Base-by-base conservation (phyloP, 371 early-diverging fungal genomes). In the Homolaphlyctis polyrhiza region DNA sequence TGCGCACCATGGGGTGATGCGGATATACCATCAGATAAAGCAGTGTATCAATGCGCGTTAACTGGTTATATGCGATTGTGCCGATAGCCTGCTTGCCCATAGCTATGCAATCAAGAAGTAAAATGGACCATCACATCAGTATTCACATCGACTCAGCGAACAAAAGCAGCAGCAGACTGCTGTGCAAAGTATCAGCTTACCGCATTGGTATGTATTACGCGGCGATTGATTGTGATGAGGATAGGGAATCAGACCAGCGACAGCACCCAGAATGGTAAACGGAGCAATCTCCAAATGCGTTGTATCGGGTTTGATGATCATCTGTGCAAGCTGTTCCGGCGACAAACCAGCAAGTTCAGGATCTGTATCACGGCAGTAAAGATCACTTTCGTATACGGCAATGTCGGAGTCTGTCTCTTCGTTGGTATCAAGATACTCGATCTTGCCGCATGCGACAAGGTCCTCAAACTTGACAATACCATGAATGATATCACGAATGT, bases 81-180 rank as follows among this genome's bases (percentile, higher is more conserved):
- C 99, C 99, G 62, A 99, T 98, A 54, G 99, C 99, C 81, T 99
- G 99, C 81, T 99, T 99, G 73, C 99, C 99, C 99, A 99, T 99
- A 74, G 99, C 99, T n/a, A n/a, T n/a, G n/a, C n/a, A n/a, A n/a
- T n/a, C n/a, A n/a, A n/a, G n/a, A n/a, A n/a, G 74, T 97, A 99
- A 83, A 97, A 97, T n/a, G n/a, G n/a, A n/a, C n/a, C n/a, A n/a
- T n/a, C n/a, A n/a, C n/a, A n/a, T n/a, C n/a, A n/a, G n/a, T n/a
- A n/a, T n/a, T n/a, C n/a, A n/a, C n/a, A n/a, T n/a, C n/a, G n/a
- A n/a, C n/a, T n/a, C n/a, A n/a, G n/a, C n/a, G n/a, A n/a, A n/a
- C n/a, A n/a, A n/a, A n/a, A n/a, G n/a, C n/a, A 21, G 35, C 35
- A 18, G 54, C 2, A 5, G 35, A 14, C 35, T 14, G 58, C 35